Base-by-base conservation (phyloP, 192 early-diverging fungal species). In the Coemansia sp. region DNA sequence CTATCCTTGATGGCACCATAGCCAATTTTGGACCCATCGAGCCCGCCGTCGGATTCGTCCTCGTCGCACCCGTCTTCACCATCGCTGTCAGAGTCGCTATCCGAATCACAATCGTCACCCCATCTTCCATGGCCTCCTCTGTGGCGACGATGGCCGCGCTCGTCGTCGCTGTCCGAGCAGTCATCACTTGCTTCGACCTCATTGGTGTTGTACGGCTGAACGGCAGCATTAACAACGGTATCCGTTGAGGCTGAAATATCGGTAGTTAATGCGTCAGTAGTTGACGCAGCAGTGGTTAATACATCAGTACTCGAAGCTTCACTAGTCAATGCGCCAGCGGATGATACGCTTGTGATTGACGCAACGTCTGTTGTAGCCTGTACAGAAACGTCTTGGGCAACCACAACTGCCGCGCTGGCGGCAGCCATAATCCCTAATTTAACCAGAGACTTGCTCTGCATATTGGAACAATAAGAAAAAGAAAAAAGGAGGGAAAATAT, bases 381-480 rank as follows among this genome's bases (percentile, higher is more conserved):
- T 27, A 25, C 15, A 13, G 48, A 2, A 18, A 7, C 27, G 13
- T 50, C 48, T 9, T 50, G 48, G 11, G 24, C 48, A 11, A 19
- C 9, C 27, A 50, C 48, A 12, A 14, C 27, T 15, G 48, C 24
- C 15, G 14, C 27, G 23, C 13, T 30, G 6, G n/a, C 24, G 11
- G 25, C 48, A 7, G 18, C 11, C 2, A 54, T 6, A 4, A 54
- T 6, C 15, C 33, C 39, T 37, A 37, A 19, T 38, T 3, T 48
- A 23, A 21, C 38, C 30, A 24, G 57, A 49, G 46, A 23, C 27
- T 37, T 59, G 48, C 48, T 50, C 48, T 27, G 48, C 48, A 50
- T 50, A 50, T 7, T 50, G 15, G 37, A 22, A 43, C 48, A 15
- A 27, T 10, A 43, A 52, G n/a, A 18, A 23, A 24, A 53, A 33